phyloP scores from a whole-genome alignment of 495 filamentous ascomycete species.

The Lophiostoma macrostomum region DNA sequence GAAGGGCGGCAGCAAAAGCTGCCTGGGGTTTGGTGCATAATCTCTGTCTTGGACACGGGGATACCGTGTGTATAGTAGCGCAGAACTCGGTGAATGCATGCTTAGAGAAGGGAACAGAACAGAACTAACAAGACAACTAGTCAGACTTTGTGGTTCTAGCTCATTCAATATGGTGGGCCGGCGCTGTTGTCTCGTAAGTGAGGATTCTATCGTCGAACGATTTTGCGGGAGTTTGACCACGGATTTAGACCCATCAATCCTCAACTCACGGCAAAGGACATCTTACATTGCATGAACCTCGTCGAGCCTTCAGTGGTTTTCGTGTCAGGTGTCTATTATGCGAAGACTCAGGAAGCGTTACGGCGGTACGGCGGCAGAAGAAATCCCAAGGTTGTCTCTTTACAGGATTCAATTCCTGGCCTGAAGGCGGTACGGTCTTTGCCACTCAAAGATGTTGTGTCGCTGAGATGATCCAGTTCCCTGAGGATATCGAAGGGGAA shows the following conservation, averaged over 20 bases:
- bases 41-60: neutral
- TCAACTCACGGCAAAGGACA: conserved; percentile 12
- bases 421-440: conserved; percentile 2
- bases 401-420: conserved; percentile 6
- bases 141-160: conserved; percentile 14
- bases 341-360: conserved; percentile 8
- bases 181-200: conserved; percentile 16
- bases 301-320: conserved; percentile 6
- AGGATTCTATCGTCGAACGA: no score
- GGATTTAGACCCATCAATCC: conserved; percentile 22
- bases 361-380: neutral
- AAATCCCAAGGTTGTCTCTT: neutral
- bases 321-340: conserved; percentile 10
- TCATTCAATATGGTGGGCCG: conserved; percentile 19
- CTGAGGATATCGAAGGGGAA: conserved; percentile 9
- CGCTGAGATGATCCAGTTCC: neutral
- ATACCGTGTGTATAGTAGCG: conserved; percentile 18
- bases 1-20: conserved; percentile 12
- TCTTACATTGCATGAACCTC: conserved; percentile 12
- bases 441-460: neutral
- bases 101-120: neutral
- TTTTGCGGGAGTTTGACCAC: no score
- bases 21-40: conserved; percentile 11
- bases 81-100: conserved; percentile 9
- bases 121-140: neutral